Conservation (phyloP, 257 asterid species). For the Solanum microdontum region DNA sequence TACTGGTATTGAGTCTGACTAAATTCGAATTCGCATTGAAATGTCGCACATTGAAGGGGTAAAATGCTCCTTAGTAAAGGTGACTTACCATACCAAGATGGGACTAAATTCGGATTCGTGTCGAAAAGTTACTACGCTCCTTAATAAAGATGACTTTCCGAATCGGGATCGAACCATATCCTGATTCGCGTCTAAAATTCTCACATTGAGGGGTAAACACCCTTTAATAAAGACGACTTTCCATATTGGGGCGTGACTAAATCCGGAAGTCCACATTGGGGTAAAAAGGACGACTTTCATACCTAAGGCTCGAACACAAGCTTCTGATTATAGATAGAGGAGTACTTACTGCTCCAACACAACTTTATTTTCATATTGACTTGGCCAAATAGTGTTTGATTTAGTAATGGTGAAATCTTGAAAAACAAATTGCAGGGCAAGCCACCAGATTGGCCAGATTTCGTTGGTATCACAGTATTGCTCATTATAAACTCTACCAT, state of each 20-base stretch:
- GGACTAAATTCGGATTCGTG: too few relatives aligned
- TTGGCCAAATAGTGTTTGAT: background rate
- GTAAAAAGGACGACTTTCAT: background rate
- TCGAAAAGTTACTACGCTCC: background rate
- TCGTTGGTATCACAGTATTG: constrained; percentile 47
- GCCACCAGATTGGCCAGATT: constrained; percentile 81
- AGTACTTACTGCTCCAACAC: background rate
- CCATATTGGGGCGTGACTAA: background rate
- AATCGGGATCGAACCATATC: background rate
- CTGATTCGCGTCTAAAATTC: background rate
- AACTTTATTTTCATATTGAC: background rate
- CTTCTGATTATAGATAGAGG: background rate
- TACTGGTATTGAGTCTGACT: background rate
- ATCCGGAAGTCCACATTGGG: background rate
- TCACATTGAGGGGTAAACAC: background rate
- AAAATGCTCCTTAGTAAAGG: background rate
- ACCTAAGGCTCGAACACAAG: background rate
- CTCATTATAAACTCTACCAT: constrained; percentile 78
- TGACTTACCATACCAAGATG: background rate
- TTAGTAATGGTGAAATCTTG: background rate
- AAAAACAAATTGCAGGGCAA: constrained; percentile 30
- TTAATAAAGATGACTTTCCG: background rate
- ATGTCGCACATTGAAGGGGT: background rate
- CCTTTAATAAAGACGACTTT: background rate
- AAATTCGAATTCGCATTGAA: background rate